Evolutionary conservation across 1,284 basidiomycete genomes (phyloP), one percentile per base, ranked within the genome.

Genomic region (Pseudozyma tsukubaensis): DNA sequence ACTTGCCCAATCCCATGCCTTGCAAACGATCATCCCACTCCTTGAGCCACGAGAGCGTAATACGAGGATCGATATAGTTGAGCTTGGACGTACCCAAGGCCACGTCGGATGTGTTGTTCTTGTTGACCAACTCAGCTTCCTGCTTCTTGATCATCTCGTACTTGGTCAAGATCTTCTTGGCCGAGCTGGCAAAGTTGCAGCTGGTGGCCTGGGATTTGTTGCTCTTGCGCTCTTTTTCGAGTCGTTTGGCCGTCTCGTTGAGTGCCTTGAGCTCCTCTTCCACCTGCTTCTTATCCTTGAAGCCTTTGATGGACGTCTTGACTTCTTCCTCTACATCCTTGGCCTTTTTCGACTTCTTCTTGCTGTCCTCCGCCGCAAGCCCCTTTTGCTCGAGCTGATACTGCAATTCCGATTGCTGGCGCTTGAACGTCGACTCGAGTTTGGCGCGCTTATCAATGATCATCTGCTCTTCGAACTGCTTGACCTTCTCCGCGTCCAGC

Each of bases 401-500:
- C 44, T 77, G 56, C 45, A 77, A 54, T 50, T 84, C 83, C 0
- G 77, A 73, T 68, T 82, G 72, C 34, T 78, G 72, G 7, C 81
- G 92, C 83, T 97, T 94, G 52, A 85, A 86, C n/a, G 83, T 80
- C 19, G 82, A 78, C 7, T 93, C 87, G 67, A 96, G 92, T 81
- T 92, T 93, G 60, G 89, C 89, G 83, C 91, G 91, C 56, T 85
- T 85, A 52, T 77, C 79, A 13, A 62, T 44, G 50, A 84, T 82
- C 78, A 92, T 82, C 14, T 89, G 87, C 37, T 92, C 91, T 85
- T 99, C 97, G 82, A 96, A 90, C 72, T 89, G 88, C 51, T 87
- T 89, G 67, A 98, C 90, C 86, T 91, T 96, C 7, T 97, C 94
- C 29, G 95, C 93, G 68, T 98, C 95, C 47, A 99, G 84, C 82